phyloP scores from a whole-genome alignment of 768 basidiomycete species.

The Neoboletus brunneissimus region DNA sequence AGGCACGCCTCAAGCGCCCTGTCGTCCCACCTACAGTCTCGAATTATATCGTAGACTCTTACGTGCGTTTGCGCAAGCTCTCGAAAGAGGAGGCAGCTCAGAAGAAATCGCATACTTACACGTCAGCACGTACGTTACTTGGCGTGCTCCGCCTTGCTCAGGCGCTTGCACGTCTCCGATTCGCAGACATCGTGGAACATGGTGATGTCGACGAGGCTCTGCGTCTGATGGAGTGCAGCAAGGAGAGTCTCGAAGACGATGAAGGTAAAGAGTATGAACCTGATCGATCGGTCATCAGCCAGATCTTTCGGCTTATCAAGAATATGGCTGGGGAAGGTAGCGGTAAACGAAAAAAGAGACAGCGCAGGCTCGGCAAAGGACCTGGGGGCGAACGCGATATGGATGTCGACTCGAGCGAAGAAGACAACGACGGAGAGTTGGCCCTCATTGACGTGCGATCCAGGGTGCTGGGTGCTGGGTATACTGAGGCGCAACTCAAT shows the following conservation, averaged over 20 bases:
- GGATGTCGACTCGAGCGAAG: conserved; percentile 67
- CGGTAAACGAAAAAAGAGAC: conserved; percentile 39
- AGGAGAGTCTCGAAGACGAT: conserved; percentile 84
- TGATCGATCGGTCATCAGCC: conserved; percentile 77
- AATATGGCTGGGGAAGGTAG: conserved; percentile 61
- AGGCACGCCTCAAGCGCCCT: conserved; percentile 84
- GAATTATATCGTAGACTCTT: conserved; percentile 90
- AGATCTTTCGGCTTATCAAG: conserved; percentile 90
- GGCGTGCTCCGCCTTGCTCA: conserved; percentile 93
- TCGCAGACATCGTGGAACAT: conserved; percentile 73
- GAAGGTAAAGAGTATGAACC: conserved; percentile 63
- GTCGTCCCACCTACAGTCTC: conserved; percentile 88
- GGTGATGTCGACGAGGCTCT: conserved; percentile 95
- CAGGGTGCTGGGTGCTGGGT: conserved; percentile 81
- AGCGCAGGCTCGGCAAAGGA: conserved; percentile 62
- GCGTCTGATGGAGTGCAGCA: conserved; percentile 95
- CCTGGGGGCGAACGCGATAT: conserved; percentile 68
- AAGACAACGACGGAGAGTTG: conserved; percentile 67
- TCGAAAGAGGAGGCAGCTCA: conserved; percentile 88
- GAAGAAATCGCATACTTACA: conserved; percentile 90
- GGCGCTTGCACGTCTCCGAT: conserved; percentile 89
- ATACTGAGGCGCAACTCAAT: conserved; percentile 88
- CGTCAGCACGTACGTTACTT: conserved; percentile 92
- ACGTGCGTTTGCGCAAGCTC: conserved; percentile 90
- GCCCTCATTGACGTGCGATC: conserved; percentile 86